A percentile compares a stretch with the other conserved stretches of the same genome.
Conservation (phyloP, 305 asterid genomes). For the Fraxinus baroniana region DNA sequence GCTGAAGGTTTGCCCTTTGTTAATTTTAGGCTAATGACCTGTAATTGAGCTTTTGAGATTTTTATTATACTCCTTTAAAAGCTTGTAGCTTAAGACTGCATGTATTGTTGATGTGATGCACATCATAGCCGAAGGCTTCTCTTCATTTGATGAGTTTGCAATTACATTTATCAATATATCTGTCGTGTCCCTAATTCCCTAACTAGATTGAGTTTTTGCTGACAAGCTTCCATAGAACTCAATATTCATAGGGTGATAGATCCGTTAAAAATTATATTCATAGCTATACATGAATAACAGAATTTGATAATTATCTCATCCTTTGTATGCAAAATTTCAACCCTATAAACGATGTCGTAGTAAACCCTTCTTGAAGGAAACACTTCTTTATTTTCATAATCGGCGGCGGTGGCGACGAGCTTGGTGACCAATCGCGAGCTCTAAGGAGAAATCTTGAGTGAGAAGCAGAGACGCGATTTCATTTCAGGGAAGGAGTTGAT, state of each 20-base stretch:
- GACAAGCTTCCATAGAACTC: not conserved
- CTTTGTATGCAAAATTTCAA: not conserved
- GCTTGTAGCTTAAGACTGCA: not conserved
- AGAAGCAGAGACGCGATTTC: no score
- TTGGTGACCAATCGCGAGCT: no score
- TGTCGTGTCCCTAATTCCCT: not conserved
- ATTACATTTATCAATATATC: not conserved
- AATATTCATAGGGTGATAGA: not conserved
- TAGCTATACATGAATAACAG: not conserved
- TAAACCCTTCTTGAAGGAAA: not conserved
- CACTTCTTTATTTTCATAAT: not conserved
- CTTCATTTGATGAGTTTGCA: not conserved
- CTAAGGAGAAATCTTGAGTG: no score
- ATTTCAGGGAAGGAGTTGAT: no score
- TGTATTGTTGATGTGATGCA: not conserved
- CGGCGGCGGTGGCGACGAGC: not conserved
- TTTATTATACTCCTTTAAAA: not conserved
- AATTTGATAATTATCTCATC: not conserved
- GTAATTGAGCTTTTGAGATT: not conserved
- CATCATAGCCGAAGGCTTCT: not conserved
- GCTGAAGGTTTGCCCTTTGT: not conserved
- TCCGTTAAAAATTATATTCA: not conserved
- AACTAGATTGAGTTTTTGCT: not conserved
- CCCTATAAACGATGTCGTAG: not conserved
- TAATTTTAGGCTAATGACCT: not conserved